These are phyloP conservation scores for Pholiota molesta DNA, from an alignment of 768 basidiomycete genomes.

Conservation along the genomic window DNA sequence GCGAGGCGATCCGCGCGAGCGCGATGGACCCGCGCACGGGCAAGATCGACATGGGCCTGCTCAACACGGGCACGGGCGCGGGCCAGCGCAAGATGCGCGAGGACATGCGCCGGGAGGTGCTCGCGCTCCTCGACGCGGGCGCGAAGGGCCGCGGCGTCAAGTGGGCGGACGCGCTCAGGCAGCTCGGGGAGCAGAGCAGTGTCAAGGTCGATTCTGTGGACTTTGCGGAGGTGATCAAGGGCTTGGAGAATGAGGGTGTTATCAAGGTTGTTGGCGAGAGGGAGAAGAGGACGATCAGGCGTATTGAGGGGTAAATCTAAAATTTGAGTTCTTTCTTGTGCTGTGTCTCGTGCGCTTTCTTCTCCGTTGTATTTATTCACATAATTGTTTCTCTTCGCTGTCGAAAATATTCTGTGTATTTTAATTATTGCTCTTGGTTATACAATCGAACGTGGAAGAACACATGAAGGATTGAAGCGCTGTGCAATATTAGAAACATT, in stretches of 20 bases:
- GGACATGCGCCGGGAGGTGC: conserved; percentile 87
- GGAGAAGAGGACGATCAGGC: conserved; percentile 79
- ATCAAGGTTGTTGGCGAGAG: conserved; percentile 88
- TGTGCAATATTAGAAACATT: no score
- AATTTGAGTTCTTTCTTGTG: not conserved
- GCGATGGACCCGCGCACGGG: conserved; percentile 97
- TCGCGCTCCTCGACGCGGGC: conserved; percentile 60
- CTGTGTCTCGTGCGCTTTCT: not conserved
- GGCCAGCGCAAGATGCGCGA: conserved; percentile 85
- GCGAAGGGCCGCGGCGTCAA: conserved; percentile 63
- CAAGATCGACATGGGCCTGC: conserved; percentile 94
- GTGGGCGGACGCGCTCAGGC: conserved; percentile 83
- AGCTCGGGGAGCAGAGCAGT: conserved; percentile 82
- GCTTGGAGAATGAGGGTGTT: conserved; percentile 82
- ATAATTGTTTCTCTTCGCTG: not conserved
- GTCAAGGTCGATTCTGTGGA: conserved; percentile 79
- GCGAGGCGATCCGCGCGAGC: conserved; percentile 91
- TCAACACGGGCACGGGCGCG: conserved; percentile 91
- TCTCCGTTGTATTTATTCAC: conserved; percentile 6
- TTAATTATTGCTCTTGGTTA: not conserved
- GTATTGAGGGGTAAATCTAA: conserved; percentile 44
- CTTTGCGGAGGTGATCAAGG: conserved; percentile 78
- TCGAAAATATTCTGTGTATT: conserved; percentile 1
- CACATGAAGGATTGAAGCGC: no score
- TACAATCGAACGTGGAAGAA: no score